A percentile compares a stretch with the other conserved stretches of the same genome.
Evolutionary conservation across 208 protist species (phyloP).

Genomic region (Wallacemonas sp.): DNA sequence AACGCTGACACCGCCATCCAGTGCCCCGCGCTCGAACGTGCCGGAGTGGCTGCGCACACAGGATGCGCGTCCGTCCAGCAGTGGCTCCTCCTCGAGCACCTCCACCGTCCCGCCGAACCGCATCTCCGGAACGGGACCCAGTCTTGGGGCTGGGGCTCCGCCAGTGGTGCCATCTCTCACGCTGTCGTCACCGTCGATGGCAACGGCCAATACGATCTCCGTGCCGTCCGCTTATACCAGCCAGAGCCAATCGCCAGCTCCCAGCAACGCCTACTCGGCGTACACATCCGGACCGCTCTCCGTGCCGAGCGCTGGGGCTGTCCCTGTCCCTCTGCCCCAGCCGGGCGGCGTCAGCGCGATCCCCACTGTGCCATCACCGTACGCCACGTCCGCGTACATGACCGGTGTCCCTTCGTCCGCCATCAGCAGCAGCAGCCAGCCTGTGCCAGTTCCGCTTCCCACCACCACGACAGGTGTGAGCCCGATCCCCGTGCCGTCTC

Average conservation of each 20-base stretch:
- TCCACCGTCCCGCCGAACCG: slow-evolving; percentile 14
- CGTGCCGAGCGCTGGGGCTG: background rate
- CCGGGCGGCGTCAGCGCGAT: background rate
- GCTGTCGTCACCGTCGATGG: background rate
- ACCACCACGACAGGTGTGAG: background rate
- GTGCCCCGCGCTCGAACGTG: background rate
- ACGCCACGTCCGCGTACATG: slow-evolving; percentile 25
- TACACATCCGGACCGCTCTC: background rate
- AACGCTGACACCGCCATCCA: background rate
- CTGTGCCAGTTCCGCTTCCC: slow-evolving; percentile 2
- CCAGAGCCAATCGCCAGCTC: background rate
- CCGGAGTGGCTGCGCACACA: slow-evolving; percentile 15
- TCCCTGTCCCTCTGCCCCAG: background rate
- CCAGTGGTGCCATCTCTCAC: background rate
- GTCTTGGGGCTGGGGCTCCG: no score
- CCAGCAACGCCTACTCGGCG: background rate
- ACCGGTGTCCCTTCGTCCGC: no score
- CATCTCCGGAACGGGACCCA: background rate
- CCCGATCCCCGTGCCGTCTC: slow-evolving; percentile 1
- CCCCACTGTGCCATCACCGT: slow-evolving; percentile 2
- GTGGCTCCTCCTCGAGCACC: slow-evolving; percentile 10
- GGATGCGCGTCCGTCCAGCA: slow-evolving; percentile 1
- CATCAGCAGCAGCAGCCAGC: background rate
- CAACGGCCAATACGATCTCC: background rate
- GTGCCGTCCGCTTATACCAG: background rate